These are phyloP conservation scores for Globisporangium barbulae DNA, from an alignment of 352 stramenopile species.

Conservation along the genomic window DNA sequence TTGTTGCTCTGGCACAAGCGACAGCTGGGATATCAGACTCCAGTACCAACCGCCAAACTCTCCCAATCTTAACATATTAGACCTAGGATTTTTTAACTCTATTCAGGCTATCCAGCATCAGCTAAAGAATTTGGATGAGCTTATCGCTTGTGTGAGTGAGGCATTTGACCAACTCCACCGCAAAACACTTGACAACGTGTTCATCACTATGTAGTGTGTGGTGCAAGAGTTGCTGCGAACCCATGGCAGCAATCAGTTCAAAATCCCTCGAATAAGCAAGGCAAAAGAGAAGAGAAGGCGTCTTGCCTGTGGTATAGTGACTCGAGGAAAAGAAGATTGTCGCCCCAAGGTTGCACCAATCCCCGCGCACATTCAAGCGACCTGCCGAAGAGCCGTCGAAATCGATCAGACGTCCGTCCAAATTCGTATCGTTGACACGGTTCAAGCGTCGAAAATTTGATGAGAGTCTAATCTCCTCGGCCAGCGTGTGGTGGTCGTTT, in stretches of 20 bases:
- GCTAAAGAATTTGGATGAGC: constrained; percentile 1
- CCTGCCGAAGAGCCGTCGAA: no score
- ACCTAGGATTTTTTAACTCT: not conserved
- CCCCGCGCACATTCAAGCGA: no score
- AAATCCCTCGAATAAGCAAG: not conserved
- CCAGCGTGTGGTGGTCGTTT: no score
- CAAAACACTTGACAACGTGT: not conserved
- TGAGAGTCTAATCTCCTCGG: no score
- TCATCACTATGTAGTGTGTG: not conserved
- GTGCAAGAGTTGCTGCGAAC: not conserved
- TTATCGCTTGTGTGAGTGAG: not conserved
- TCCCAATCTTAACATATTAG: not conserved
- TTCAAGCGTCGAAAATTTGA: no score
- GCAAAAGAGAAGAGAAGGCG: not conserved
- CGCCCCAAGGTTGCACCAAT: no score
- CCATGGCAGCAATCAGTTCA: not conserved
- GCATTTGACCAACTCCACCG: not conserved
- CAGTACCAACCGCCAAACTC: not conserved
- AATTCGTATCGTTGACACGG: no score
- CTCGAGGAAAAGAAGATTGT: no score
- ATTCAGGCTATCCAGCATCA: not conserved
- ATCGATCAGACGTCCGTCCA: no score
- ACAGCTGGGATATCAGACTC: no score
- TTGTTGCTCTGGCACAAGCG: not conserved
- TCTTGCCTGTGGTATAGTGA: no score